phyloP scores from a whole-genome alignment of 2,329 filamentous ascomycete species.

The Byssoonygena ceratinophila region DNA sequence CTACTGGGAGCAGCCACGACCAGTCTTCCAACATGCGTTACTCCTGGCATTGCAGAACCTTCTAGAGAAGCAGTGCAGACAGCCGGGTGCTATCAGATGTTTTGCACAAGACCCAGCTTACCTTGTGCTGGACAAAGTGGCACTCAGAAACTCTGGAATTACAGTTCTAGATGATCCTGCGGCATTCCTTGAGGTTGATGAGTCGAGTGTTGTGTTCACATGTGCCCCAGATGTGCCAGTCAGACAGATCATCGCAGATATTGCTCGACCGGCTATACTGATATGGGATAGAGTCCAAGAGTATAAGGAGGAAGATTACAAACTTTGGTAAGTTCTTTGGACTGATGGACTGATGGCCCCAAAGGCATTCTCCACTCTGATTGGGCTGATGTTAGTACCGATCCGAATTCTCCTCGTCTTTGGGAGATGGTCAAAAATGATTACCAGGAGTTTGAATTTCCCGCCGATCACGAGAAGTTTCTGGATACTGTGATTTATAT shows the following conservation, averaged over 20 bases:
- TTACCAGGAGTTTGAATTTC: constrained; percentile 13
- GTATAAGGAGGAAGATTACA: not conserved
- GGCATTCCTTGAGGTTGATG: constrained; percentile 32
- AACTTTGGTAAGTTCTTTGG: not conserved
- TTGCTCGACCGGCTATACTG: constrained; percentile 28
- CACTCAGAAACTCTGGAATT: constrained; percentile 19
- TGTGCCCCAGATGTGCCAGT: constrained; percentile 27
- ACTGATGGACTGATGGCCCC: not conserved
- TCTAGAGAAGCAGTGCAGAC: constrained; percentile 10
- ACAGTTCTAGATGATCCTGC: constrained; percentile 23
- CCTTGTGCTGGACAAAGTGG: constrained; percentile 16
- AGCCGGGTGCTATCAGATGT: constrained; percentile 15
- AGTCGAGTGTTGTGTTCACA: constrained; percentile 31
- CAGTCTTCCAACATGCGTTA: constrained; percentile 21
- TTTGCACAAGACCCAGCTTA: constrained; percentile 25
- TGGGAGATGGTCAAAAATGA: not conserved
- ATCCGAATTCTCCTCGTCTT: constrained; percentile 12
- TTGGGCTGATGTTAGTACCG: not conserved
- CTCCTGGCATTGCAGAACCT: constrained; percentile 19
- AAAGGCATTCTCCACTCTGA: not conserved
- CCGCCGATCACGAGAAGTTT: constrained; percentile 4
- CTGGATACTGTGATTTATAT: constrained; percentile 9
- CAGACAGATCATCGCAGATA: constrained; percentile 33
- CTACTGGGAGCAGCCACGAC: not conserved
- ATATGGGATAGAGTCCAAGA: constrained; percentile 21